Base-by-base conservation (phyloP, 1,284 basidiomycete genomes). In the Leccinum subatratum region DNA sequence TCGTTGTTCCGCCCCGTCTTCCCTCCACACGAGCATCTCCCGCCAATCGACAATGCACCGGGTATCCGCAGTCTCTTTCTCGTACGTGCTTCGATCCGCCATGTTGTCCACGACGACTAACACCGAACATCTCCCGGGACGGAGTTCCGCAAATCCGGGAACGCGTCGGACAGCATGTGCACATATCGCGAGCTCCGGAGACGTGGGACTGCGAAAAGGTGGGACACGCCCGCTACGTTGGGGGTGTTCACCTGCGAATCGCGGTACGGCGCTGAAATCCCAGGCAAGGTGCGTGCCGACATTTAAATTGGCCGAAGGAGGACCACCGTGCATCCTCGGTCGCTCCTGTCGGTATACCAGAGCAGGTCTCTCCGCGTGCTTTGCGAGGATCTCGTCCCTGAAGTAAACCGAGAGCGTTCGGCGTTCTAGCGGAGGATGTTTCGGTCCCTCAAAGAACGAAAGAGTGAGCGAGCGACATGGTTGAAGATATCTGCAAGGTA, bases 181-280 rank as follows among this genome's bases (percentile, higher is more conserved):
- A 91, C 70, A 71, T 92, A 92, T 2, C 79, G 77, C 4, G 91
- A 91, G 2, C 81, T 79, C 28, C 90, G 85, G 14, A 93, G 81
- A n/a, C 81, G 80, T 0, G 92, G 92, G 1, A 92, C 89, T 4
- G 91, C 74, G 70, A 94, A 86, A 2, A 94, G 81, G 64, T 92
- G 88, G 57, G 84, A 83, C n/a, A 88, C 88, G 1, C 84, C 86
- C 14, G 86, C 89, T 6, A 91, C 80, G 61, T 83, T 83, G n/a
- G 94, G 79, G 0, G 88, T 83, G 34, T 77, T 79, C 14, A 86
- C 80, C 90, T 92, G 48, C 48, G 11, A 51, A n/a, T 51, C 20
- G 48, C 9, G 8, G 18, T 9, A 45, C 42, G 6, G 42, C 89
- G 5, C 76, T 79, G 73, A 87, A 95, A 68, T 86, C 84, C 93